phyloP scores from a whole-genome alignment of 768 basidiomycete species.

The Leccinellum rugosiceps region DNA sequence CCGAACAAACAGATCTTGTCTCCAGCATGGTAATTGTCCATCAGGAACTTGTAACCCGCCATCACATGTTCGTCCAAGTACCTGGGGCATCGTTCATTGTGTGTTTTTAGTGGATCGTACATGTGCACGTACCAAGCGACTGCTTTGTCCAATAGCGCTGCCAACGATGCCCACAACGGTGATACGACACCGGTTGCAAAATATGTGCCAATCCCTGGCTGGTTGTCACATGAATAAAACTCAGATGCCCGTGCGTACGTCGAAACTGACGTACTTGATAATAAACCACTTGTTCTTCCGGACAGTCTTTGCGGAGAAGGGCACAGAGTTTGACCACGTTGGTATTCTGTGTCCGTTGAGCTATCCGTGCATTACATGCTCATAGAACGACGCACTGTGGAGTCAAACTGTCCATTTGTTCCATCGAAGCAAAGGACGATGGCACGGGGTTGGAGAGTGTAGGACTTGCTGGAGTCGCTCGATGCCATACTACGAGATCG shows the following conservation, averaged over 20 bases:
- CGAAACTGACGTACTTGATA: constrained; percentile 53
- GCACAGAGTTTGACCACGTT: constrained; percentile 71
- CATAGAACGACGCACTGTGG: constrained; percentile 35
- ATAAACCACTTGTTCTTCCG: constrained; percentile 56
- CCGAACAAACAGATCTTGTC: constrained; percentile 77
- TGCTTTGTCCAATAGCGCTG: constrained; percentile 62
- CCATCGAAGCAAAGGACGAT: constrained; percentile 73
- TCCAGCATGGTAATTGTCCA: constrained; percentile 70
- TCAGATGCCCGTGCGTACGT: background rate
- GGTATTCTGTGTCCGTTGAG: constrained; percentile 44
- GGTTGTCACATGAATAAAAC: background rate
- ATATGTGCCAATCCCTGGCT: constrained; percentile 51
- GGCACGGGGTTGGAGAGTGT: constrained; percentile 32
- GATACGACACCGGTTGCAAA: constrained; percentile 65
- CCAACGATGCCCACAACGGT: constrained; percentile 55
- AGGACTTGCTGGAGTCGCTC: background rate
- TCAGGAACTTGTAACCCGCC: constrained; percentile 73
- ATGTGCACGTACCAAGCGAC: constrained; percentile 60
- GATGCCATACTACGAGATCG: constrained; percentile 11
- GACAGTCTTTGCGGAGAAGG: constrained; percentile 55
- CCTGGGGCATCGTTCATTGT: constrained; percentile 33
- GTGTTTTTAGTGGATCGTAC: background rate
- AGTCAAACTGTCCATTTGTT: constrained; percentile 51
- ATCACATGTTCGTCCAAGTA: constrained; percentile 72
- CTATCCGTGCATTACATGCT: background rate